Conservation (phyloP, 1,139 yeast species). For the Suhomyces bolitotheri region DNA sequence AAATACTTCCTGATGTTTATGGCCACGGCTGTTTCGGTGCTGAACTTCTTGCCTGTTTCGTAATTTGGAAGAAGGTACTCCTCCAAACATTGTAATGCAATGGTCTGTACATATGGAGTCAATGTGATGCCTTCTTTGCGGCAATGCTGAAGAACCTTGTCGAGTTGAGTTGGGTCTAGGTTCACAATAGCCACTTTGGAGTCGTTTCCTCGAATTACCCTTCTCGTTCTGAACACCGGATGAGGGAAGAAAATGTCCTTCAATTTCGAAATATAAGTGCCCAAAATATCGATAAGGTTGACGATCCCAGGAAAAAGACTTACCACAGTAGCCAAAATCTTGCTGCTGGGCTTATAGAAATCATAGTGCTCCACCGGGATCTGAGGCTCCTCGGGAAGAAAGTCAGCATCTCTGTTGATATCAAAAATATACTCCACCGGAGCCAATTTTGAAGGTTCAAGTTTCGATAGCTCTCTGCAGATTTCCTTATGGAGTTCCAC, state of each 20-base stretch:
- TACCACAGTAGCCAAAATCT: background rate
- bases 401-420: slow-evolving; percentile 1
- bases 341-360: background rate
- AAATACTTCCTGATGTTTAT: slow-evolving; percentile 16
- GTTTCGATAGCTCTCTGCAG: slow-evolving; percentile 11
- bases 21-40: slow-evolving; percentile 14
- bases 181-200: slow-evolving; percentile 13
- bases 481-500: slow-evolving; percentile 17
- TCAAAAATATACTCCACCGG: slow-evolving; percentile 5
- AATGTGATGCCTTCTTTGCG: slow-evolving; percentile 10
- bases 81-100: slow-evolving; percentile 13
- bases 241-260: slow-evolving; percentile 3
- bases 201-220: background rate
- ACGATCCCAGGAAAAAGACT: background rate
- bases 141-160: slow-evolving; percentile 8
- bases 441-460: slow-evolving; percentile 2
- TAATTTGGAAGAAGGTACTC: slow-evolving; percentile 2
- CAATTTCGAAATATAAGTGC: slow-evolving; percentile 3
- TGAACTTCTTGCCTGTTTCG: slow-evolving; percentile 6
- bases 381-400: slow-evolving; percentile 1
- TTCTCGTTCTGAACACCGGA: slow-evolving; percentile 3
- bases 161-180: slow-evolving; percentile 10
- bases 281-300: background rate
- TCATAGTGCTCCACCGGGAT: background rate
- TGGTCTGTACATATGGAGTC: slow-evolving; percentile 15